Evolutionary conservation across 495 filamentous ascomycete species (phyloP), one percentile per base, ranked within the genome.

Genomic region (Neurospora intermedia): DNA sequence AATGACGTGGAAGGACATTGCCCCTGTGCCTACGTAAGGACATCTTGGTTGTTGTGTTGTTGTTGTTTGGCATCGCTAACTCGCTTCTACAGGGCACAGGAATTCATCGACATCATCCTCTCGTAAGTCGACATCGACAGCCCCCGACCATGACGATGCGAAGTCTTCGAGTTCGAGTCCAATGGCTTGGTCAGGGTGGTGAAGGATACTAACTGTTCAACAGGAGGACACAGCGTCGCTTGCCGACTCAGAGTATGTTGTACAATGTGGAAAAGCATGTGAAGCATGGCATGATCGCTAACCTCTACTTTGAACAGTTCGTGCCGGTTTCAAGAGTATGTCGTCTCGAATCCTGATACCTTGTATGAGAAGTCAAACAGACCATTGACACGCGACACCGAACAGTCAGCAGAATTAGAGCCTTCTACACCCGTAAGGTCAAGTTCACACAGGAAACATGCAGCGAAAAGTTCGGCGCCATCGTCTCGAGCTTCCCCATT

Each of bases 371-470:
- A 11, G 20, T 27, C 9, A 23, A 40, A 70, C 38, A 43, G 11
- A 18, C 35, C 48, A 40, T 76, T 78, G 35, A 78, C 73, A 5
- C 13, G 38, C 15, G 2, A 59, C 43, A 7, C n/a, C 10, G 41
- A 77, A 78, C 71, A 80, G 78, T 99, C 80, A 93, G 90, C 78
- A 90, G 96, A 87, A 98, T 99, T 78, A 85, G 95, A 87, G 93
- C 90, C 72, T 98, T 97, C 86, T 97, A 97, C 80, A 97, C 94
- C 73, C 88, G 96, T 80, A 98, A 99, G 84, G 96, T 98, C 87
- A 99, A 98, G 78, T 98, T 92, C 81, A 98, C 96, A n/a, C 90
- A 95, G 79, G 94, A 98, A 83, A 98, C 96, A 54, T 98, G 98
- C 82, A 89, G 89, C 71, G 96, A 99, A 77, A 97, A 98, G 84